These are phyloP conservation scores for Conticribra weissflogii DNA, from an alignment of 108 stramenopile species.

Conservation along the genomic window DNA sequence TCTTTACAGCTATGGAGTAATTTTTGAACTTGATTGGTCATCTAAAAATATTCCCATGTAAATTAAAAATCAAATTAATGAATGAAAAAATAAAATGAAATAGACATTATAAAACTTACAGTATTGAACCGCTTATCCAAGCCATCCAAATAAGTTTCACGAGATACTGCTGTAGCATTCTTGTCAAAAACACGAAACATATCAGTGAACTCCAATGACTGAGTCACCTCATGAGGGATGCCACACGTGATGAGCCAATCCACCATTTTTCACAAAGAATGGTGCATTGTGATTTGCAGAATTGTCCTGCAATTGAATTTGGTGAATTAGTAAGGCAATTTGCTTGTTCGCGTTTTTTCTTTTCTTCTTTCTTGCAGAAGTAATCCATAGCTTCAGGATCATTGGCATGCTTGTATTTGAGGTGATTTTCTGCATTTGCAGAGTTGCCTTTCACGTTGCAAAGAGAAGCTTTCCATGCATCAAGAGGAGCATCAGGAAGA, in stretches of 20 bases:
- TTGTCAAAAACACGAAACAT: constrained; percentile 1
- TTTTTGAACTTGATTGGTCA: not conserved
- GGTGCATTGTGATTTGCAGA: not conserved
- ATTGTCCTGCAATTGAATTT: not conserved
- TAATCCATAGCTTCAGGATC: not conserved
- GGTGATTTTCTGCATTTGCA: not conserved
- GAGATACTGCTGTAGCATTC: not conserved
- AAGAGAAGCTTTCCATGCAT: not conserved
- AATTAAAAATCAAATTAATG: not conserved
- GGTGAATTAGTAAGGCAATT: no score
- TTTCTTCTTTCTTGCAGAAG: not conserved
- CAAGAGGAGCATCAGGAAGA: not conserved
- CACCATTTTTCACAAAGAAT: not conserved
- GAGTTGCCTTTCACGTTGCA: not conserved
- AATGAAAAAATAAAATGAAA: not conserved
- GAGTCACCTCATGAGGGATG: constrained; percentile 1
- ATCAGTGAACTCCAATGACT: not conserved
- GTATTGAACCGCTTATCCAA: not conserved
- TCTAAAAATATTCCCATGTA: not conserved
- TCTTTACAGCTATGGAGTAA: not conserved
- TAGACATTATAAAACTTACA: not conserved
- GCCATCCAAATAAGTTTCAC: not conserved
- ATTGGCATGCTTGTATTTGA: not conserved
- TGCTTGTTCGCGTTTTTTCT: not conserved
- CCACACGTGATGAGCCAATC: not conserved